These are phyloP conservation scores for Spiraea crenata DNA, from an alignment of 331 rosid genomes.

Conservation along the genomic window DNA sequence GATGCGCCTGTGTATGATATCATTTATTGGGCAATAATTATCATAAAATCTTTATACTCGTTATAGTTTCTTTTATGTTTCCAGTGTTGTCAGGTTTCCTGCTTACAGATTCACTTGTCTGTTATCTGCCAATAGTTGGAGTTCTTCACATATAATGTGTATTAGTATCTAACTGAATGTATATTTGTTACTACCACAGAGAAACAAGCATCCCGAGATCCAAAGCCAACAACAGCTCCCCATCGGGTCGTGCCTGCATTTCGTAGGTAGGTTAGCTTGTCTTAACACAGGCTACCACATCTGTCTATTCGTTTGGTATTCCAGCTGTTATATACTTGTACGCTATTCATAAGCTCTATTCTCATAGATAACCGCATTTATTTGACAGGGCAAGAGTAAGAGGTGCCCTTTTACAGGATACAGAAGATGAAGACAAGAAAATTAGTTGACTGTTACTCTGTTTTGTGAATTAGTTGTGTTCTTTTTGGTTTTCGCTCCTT, in stretches of 20 bases:
- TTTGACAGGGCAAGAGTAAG: constrained; percentile 74
- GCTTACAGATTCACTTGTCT: background rate
- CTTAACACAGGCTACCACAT: background rate
- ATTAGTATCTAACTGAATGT: background rate
- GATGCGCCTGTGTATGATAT: background rate
- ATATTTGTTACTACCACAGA: constrained; percentile 32
- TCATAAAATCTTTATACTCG: background rate
- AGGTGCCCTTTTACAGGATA: constrained; percentile 69
- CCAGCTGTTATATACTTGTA: background rate
- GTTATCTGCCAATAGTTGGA: background rate
- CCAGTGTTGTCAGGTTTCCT: background rate
- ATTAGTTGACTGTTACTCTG: background rate
- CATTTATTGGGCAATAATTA: background rate
- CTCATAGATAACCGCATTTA: constrained; percentile 13
- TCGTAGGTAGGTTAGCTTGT: constrained; percentile 54
- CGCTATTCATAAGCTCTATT: background rate
- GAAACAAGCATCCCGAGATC: constrained; percentile 45
- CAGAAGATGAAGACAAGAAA: constrained; percentile 39
- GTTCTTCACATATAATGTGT: background rate
- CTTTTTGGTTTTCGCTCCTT: no score
- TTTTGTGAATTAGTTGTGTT: constrained; percentile 8
- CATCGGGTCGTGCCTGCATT: constrained; percentile 61
- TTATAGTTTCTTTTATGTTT: background rate
- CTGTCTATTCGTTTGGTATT: background rate
- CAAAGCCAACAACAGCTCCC: constrained; percentile 39